Evolutionary conservation across 164 flowering plant genomes (phyloP).

Genomic region (Houttuynia cordata): DNA sequence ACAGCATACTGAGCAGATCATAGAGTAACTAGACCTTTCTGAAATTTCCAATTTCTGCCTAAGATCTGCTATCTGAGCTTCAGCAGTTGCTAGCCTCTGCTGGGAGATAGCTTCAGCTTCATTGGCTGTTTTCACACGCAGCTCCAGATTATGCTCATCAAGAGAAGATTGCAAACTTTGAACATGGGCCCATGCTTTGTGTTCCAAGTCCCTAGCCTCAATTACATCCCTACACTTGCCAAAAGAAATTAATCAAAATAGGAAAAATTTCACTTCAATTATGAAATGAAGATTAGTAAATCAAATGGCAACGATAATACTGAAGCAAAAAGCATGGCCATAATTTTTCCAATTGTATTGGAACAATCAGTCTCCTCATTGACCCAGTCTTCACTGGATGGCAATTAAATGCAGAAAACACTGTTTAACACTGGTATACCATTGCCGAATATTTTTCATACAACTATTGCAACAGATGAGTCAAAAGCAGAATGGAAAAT

Average conservation of each 20-base stretch:
- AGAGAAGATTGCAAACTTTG: constrained; percentile 71
- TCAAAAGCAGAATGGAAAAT: too few species aligned
- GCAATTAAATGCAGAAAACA: too few species aligned
- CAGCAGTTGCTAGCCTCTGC: constrained; percentile 85
- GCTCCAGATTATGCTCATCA: constrained; percentile 79
- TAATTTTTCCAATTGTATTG: too few species aligned
- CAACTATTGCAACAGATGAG: too few species aligned
- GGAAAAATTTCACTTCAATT: not conserved
- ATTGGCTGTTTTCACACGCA: constrained; percentile 79
- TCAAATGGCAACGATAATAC: not conserved
- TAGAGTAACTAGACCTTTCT: constrained; percentile 38
- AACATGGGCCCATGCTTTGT: constrained; percentile 87
- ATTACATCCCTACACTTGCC: constrained; percentile 43
- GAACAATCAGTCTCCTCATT: too few species aligned
- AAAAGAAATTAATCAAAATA: not conserved
- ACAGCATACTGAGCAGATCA: not conserved
- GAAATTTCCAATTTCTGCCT: constrained; percentile 71
- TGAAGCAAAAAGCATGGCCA: too few species aligned
- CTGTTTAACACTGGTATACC: too few species aligned
- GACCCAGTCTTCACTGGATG: too few species aligned
- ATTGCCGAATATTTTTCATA: too few species aligned
- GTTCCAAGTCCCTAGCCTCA: constrained; percentile 74
- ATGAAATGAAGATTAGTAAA: too few species aligned
- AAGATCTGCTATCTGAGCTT: constrained; percentile 88
- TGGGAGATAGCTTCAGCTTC: constrained; percentile 94